Evolutionary conservation across 2,329 filamentous ascomycete species (phyloP).

Genomic region (Lecanicillium sp.): DNA sequence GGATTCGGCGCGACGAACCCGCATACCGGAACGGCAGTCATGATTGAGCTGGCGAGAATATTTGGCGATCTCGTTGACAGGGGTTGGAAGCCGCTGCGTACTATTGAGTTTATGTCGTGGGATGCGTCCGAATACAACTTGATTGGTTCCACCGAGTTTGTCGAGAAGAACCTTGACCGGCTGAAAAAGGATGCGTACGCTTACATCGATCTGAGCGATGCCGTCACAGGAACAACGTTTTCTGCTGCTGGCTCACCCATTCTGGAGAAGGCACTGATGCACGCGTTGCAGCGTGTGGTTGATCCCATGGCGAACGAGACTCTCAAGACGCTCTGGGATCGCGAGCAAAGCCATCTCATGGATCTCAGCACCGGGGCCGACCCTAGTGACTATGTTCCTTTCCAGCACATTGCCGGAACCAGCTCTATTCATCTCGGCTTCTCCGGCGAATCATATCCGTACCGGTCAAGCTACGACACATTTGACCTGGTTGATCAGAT

Average conservation of each 20-base stretch:
- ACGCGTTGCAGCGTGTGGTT: slow-evolving; percentile 65
- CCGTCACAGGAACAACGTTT: slow-evolving; percentile 69
- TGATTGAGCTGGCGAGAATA: slow-evolving; percentile 81
- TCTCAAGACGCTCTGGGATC: slow-evolving; percentile 71
- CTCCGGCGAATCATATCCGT: slow-evolving; percentile 58
- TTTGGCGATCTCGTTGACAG: slow-evolving; percentile 70
- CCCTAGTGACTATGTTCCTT: slow-evolving; percentile 68
- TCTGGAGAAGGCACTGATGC: slow-evolving; percentile 64
- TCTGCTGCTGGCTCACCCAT: slow-evolving; percentile 75
- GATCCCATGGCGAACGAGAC: slow-evolving; percentile 70
- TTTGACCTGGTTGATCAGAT: slow-evolving; percentile 78
- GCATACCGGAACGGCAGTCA: slow-evolving; percentile 80
- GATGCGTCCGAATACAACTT: slow-evolving; percentile 90
- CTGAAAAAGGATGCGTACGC: slow-evolving; percentile 71
- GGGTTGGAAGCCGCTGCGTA: slow-evolving; percentile 89
- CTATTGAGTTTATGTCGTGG: slow-evolving; percentile 96
- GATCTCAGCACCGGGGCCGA: slow-evolving; percentile 62
- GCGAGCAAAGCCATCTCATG: slow-evolving; percentile 53
- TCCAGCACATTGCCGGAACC: slow-evolving; percentile 84
- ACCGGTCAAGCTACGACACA: slow-evolving; percentile 83
- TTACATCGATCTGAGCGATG: slow-evolving; percentile 87
- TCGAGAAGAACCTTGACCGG: slow-evolving; percentile 72
- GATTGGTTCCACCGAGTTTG: slow-evolving; percentile 89
- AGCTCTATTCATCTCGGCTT: slow-evolving; percentile 86
- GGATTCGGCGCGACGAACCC: slow-evolving; percentile 82